Base-by-base conservation (phyloP, 2,329 filamentous ascomycete species). In the Didymella segeticola region DNA sequence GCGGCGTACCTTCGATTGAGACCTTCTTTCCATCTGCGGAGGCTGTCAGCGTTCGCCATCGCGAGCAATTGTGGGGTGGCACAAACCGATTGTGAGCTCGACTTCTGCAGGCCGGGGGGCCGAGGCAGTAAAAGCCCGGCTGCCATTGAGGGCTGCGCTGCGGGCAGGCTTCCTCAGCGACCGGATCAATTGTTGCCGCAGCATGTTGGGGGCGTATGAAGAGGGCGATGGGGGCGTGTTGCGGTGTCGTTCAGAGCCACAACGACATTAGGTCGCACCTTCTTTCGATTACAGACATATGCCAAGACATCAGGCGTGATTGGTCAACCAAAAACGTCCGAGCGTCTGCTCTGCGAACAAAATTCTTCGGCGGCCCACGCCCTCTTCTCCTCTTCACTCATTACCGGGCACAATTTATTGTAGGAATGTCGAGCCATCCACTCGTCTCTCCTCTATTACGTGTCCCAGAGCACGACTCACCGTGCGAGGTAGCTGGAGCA, bases 11-110 rank as follows among this genome's bases (percentile, higher is more conserved):
- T 90, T 97, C 92, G 77, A 99, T 92, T 60, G 92, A 96, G 51
- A 99, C 89, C 80, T 97, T 96, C 83, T 96, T 96, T 75, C 93
- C 95, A 86, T 99, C 93, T 93, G 74, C 37, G 65, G 58, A 58
- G 63, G 53, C 60, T 30, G 69, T 79, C 67, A 79, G 75, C 60
- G 71, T 22, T 30, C 51, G 38, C 61, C 36, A 43, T 34, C 26
- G 57, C 41, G 46, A 45, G 55, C 56, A 60, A 36, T 48, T 48
- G 57, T 59, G 43, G 50, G 55, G 60, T 74, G 70, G 69, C 66
- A 79, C 86, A 73, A 80, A 96, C 91, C 91, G 83, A 97, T 87
- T 73, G 93, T 99, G 78, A 99, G 86, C 85, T 97, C 92, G 73
- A 99, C 93, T 83, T 98, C 92, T 68, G 92, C 93, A 69, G 85